Conservation (phyloP, 352 stramenopile species). For the Achlya hypogyna region DNA sequence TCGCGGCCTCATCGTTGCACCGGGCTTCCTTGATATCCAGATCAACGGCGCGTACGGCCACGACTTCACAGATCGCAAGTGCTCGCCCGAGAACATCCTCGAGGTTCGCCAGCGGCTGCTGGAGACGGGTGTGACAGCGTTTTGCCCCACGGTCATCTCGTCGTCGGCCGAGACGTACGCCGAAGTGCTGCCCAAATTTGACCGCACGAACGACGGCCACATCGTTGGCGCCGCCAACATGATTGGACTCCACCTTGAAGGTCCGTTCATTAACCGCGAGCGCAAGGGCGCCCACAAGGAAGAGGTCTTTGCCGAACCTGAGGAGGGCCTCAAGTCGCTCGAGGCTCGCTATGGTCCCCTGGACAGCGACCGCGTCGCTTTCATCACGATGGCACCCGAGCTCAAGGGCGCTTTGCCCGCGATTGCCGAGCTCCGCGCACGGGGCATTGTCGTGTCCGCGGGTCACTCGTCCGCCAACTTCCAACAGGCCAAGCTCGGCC, state of each 20-base stretch:
- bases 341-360: slow-evolving; percentile 45
- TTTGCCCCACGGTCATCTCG: slow-evolving; percentile 87
- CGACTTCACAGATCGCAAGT: slow-evolving; percentile 69
- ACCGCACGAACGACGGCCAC: slow-evolving; percentile 28
- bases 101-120: slow-evolving; percentile 44
- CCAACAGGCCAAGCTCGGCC: slow-evolving; percentile 52
- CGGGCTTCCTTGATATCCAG: slow-evolving; percentile 86
- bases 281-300: slow-evolving; percentile 76
- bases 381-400: slow-evolving; percentile 85
- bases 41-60: slow-evolving; percentile 82
- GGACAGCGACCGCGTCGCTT: slow-evolving; percentile 34
- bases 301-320: slow-evolving; percentile 37
- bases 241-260: slow-evolving; percentile 83
- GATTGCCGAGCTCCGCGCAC: slow-evolving; percentile 34
- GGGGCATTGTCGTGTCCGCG: slow-evolving; percentile 50
- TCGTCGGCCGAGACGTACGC: slow-evolving; percentile 50
- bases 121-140: slow-evolving; percentile 64
- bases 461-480: slow-evolving; percentile 72
- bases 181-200: slow-evolving; percentile 40
- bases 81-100: slow-evolving; percentile 34
- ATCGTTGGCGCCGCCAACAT: slow-evolving; percentile 45
- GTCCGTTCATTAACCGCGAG: slow-evolving; percentile 77
- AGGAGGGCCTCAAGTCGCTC: slow-evolving; percentile 36
- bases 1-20: slow-evolving; percentile 50
- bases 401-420: slow-evolving; percentile 50